phyloP scores from a whole-genome alignment of 78 protist species.

The Dictyostelium intermedium region DNA sequence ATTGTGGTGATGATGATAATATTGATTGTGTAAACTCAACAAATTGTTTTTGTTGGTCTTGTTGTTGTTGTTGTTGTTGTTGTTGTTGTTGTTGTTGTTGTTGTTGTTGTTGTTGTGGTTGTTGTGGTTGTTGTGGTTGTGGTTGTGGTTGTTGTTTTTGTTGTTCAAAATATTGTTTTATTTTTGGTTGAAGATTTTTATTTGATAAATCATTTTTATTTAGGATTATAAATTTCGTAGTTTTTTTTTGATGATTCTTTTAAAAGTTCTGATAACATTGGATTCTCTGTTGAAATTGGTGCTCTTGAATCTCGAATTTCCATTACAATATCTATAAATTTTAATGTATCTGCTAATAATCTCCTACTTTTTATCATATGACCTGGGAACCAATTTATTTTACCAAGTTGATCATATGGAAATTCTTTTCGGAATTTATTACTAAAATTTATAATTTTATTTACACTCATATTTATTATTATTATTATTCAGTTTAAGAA shows the following conservation, averaged over 20 bases:
- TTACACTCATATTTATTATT: not conserved
- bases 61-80: not conserved
- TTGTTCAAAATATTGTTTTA: not conserved
- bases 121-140: too few species aligned
- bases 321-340: slow-evolving; percentile 55
- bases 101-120: not conserved
- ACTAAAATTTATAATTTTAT: not conserved
- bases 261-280: slow-evolving; percentile 55
- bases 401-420: slow-evolving; percentile 18
- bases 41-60: not conserved
- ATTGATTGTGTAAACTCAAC: not conserved
- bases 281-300: slow-evolving; percentile 62
- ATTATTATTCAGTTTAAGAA: not conserved
- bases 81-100: too few species aligned
- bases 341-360: slow-evolving; percentile 18
- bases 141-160: not conserved
- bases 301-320: slow-evolving; percentile 78
- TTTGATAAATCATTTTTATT: slow-evolving; percentile 77
- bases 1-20: not conserved
- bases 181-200: slow-evolving; percentile 11
- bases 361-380: slow-evolving; percentile 74
- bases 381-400: slow-evolving; percentile 83
- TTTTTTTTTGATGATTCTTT: not conserved
- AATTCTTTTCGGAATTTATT: slow-evolving; percentile 9
- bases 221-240: slow-evolving; percentile 31